Base-by-base conservation (phyloP, 352 stramenopile species). In the Peronospora tabacina region DNA sequence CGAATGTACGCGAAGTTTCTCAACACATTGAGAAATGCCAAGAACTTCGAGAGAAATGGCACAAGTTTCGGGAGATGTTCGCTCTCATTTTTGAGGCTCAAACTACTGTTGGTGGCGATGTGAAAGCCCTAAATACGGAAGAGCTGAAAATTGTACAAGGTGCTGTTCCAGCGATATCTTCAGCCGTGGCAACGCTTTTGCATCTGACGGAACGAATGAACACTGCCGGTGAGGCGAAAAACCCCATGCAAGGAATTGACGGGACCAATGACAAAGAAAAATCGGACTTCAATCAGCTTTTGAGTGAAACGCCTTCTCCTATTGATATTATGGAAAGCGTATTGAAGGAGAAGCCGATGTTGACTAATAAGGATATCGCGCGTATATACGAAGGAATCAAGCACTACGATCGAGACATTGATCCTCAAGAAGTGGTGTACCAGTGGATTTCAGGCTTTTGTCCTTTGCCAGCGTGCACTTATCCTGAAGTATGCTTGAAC, bases 391-490 rank as follows among this genome's bases (percentile, higher is more conserved):
- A 59, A 7, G 77, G 66, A 0, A 84, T 88, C n/a, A 66, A 61
- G 2, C 77, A 88, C 44, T 88, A 88, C 19, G 72, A 86, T 26
- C 40, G 39, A 8, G 29, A 36, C 2, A 82, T 85, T 43, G 53
- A 78, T 19, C 62, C 70, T 4, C 60, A 45, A 1, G 72, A 88
- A 47, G 79, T 88, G 19, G 17, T 88, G 15, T 74, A 77, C 20
- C 52, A 47, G 42, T 86, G 77, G 74, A 63, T 88, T 15, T 55
- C 49, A 10, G 77, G 72, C 0, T 30, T 30, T 45, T 41, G 62
- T 0, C 74, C 77, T 1, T 43, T 73, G 1, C 70, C 74, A 12
- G 49, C 37, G 0, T 88, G 77, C n/a, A 26, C 32, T 6, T 62
- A 59, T 26, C 3, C 24, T n/a, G 55, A 77, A 35, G 12, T 62